Percentiles rank a stretch among this genome's conserved stretches.
phyloP scores from a whole-genome alignment of 306 rosid species.

The Citrullus amarus region DNA sequence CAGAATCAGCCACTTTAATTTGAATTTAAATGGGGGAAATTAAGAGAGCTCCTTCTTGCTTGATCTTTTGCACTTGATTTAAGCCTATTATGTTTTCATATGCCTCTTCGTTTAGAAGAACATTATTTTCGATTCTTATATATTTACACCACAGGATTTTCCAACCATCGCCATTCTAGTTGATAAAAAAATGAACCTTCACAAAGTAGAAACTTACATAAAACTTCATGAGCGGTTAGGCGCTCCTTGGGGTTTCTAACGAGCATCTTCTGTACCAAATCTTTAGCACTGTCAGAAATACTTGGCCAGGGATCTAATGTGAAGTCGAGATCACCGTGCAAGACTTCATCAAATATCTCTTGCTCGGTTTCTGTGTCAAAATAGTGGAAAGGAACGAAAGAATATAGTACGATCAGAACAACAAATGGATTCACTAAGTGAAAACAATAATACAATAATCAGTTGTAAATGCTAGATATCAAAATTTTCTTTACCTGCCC shows the following conservation, averaged over 20 bases:
- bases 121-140: not conserved
- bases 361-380: slow-evolving; percentile 46
- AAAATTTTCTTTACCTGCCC: slow-evolving; percentile 58
- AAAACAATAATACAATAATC: not conserved
- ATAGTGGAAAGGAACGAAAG: not conserved
- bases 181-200: not conserved
- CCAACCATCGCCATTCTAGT: not conserved
- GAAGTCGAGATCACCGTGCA: slow-evolving; percentile 57
- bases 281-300: slow-evolving; percentile 71
- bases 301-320: slow-evolving; percentile 78
- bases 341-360: slow-evolving; percentile 56
- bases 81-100: not conserved
- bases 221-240: slow-evolving; percentile 58
- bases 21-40: not conserved
- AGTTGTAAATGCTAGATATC: not conserved
- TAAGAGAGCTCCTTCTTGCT: not conserved
- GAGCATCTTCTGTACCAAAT: slow-evolving; percentile 69
- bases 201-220: slow-evolving; percentile 37
- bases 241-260: slow-evolving; percentile 61
- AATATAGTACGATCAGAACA: not conserved
- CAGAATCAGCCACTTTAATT: not conserved
- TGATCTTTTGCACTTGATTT: not conserved
- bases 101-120: not conserved
- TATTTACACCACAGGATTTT: not conserved
- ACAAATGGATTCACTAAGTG: not conserved